These are phyloP conservation scores for Podospora anserina DNA, from an alignment of 495 filamentous ascomycete genomes.

Conservation along the genomic window DNA sequence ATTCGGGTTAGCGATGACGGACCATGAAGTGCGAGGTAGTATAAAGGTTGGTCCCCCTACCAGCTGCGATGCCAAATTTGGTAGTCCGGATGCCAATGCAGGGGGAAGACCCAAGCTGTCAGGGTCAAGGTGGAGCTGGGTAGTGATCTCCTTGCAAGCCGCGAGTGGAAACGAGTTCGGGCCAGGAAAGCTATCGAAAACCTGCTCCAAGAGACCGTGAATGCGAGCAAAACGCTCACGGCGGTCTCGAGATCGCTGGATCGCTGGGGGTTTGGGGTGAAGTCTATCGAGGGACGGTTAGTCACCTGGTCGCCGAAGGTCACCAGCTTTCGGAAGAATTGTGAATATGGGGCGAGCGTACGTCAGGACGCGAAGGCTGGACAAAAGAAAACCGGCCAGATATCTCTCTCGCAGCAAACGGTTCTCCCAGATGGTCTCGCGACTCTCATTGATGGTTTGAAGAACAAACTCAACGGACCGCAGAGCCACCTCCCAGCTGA, in stretches of 20 bases:
- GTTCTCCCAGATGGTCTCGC: slow-evolving; percentile 35
- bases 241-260: slow-evolving; percentile 26
- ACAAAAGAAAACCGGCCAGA: slow-evolving; percentile 35
- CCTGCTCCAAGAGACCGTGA: slow-evolving; percentile 32
- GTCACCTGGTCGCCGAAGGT: neutral
- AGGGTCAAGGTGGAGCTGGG: slow-evolving; percentile 31
- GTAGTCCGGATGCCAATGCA: slow-evolving; percentile 29
- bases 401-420: slow-evolving; percentile 33
- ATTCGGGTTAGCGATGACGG: neutral
- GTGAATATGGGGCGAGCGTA: neutral
- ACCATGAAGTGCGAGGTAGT: neutral
- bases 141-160: slow-evolving; percentile 36
- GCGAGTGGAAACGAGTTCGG: slow-evolving; percentile 34
- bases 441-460: slow-evolving; percentile 32
- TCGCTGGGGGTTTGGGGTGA: slow-evolving; percentile 35
- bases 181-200: slow-evolving; percentile 37
- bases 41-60: slow-evolving; percentile 15
- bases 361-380: slow-evolving; percentile 35
- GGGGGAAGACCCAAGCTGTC: slow-evolving; percentile 32
- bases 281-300: slow-evolving; percentile 8
- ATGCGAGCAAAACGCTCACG: slow-evolving; percentile 37
- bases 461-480: slow-evolving; percentile 38
- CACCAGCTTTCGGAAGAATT: no score
- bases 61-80: slow-evolving; percentile 34
- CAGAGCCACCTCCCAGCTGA: slow-evolving; percentile 38